Conservation (phyloP, 2,329 filamentous ascomycete genomes). For the Xylaria sp. region DNA sequence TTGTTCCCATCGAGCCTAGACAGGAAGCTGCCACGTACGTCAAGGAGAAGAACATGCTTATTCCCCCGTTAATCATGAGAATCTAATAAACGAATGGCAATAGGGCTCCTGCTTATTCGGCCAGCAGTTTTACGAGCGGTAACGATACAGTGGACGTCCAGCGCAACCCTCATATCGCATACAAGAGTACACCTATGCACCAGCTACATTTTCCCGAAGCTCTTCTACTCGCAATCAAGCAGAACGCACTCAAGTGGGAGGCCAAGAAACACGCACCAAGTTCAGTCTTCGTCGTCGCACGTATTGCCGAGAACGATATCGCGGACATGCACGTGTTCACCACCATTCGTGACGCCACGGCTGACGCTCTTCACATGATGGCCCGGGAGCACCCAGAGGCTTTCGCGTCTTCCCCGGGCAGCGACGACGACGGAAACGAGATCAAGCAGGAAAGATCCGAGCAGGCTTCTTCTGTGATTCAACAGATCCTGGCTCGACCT, state of each 20-base stretch:
- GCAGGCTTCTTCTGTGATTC: not conserved
- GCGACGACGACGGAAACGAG: not conserved
- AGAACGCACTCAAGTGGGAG: conserved; percentile 25
- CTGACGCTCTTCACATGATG: conserved; percentile 27
- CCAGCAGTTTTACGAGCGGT: not conserved
- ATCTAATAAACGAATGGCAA: not conserved
- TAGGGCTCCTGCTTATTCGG: not conserved
- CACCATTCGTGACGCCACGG: conserved; percentile 24
- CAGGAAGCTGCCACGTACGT: not conserved
- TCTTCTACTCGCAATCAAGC: conserved; percentile 20
- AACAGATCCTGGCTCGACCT: conserved; percentile 2
- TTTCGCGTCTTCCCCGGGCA: conserved; percentile 11
- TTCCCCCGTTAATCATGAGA: no score
- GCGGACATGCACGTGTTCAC: conserved; percentile 28
- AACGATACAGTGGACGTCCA: not conserved
- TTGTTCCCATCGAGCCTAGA: conserved; percentile 4
- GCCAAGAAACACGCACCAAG: conserved; percentile 8
- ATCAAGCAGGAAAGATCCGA: conserved; percentile 3
- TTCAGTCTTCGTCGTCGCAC: conserved; percentile 27
- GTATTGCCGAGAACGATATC: conserved; percentile 18
- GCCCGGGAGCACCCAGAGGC: conserved; percentile 32
- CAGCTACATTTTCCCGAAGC: conserved; percentile 32
- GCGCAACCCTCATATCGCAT: conserved; percentile 18
- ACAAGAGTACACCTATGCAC: conserved; percentile 28
- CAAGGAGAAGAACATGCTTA: not conserved